phyloP scores from a whole-genome alignment of 768 basidiomycete species.

The Boletellus emodensis region DNA sequence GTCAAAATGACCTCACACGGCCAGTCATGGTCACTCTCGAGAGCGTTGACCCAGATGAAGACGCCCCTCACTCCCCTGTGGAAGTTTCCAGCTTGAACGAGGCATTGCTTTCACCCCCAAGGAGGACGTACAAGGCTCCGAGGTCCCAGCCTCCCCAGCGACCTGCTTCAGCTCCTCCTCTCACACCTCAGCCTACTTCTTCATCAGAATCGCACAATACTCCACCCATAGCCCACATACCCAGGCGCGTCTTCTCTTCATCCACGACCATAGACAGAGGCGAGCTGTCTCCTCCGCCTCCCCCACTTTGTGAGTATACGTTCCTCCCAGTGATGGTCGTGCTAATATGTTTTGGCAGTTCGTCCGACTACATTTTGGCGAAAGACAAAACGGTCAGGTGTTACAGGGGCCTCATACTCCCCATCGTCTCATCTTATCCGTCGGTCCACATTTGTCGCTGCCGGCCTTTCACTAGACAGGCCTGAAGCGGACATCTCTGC shows the following conservation, averaged over 20 bases:
- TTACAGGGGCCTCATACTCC: slow-evolving; percentile 66
- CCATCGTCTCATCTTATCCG: slow-evolving; percentile 71
- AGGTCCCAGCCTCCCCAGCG: slow-evolving; percentile 9
- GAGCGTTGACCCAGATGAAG: slow-evolving; percentile 22
- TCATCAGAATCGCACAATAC: not conserved
- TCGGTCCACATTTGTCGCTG: slow-evolving; percentile 74
- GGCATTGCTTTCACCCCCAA: slow-evolving; percentile 24
- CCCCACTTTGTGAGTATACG: slow-evolving; percentile 54
- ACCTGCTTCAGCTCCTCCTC: slow-evolving; percentile 26
- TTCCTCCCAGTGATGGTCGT: not conserved
- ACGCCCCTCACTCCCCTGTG: slow-evolving; percentile 22
- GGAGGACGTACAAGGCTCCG: slow-evolving; percentile 25
- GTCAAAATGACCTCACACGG: slow-evolving; percentile 23
- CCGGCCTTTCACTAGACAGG: slow-evolving; percentile 63
- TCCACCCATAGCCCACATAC: slow-evolving; percentile 3
- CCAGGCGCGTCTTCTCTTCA: slow-evolving; percentile 16
- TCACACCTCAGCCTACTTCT: not conserved
- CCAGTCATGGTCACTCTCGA: slow-evolving; percentile 34
- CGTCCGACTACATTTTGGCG: slow-evolving; percentile 85
- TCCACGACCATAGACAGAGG: slow-evolving; percentile 18
- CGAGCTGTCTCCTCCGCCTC: slow-evolving; percentile 56
- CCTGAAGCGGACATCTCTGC: slow-evolving; percentile 60
- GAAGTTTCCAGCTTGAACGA: slow-evolving; percentile 18
- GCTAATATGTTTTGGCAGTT: slow-evolving; percentile 38
- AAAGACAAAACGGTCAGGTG: slow-evolving; percentile 66